Base-by-base conservation (phyloP, 2,329 filamentous ascomycete species). In the Penicillium crustosum region DNA sequence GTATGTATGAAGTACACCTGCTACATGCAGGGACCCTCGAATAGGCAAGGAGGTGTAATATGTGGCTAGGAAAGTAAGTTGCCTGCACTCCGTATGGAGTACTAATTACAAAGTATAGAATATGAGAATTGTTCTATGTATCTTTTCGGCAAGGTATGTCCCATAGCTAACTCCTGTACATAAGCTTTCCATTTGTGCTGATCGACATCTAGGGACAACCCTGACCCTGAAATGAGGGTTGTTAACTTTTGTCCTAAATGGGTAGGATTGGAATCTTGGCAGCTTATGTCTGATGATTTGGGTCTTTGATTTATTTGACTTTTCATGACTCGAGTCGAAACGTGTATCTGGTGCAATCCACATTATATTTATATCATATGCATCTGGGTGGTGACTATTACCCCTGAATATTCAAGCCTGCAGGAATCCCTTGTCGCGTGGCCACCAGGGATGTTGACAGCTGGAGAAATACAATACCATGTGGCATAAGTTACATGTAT, bases 371-470 rank as follows among this genome's bases (percentile, higher is more conserved):
- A 33, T 21, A 33, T 33, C 33, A 27, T 41, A 45, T 52, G 33
- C 31, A 47, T 21, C 27, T 33, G 17, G 6, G 25, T 27, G 27
- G 31, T 48, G 31, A 19, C 21, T 19, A 35, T 48, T 53, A 57
- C 55, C 55, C 55, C 55, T 57, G 49, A 48, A 48, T 9, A 41
- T 57, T n/a, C n/a, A 43, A 43, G n/a, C 48, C 53, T 64, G 63
- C 62, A 66, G 58, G 42, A 60, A 50, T 47, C 51, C 49, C 39
- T 58, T 57, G 48, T 68, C 68, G 66, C 68, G 65, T 69, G 68
- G 68, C 67, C 57, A 60, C 63, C 68, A 70, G 66, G 68, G 68
- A 70, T 70, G 55, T 48, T 53, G 41, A 42, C 12, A 47, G n/a
- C 12, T 47, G 35, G 42, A 49, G 25, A 53, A 43, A 29, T 49